These are phyloP conservation scores for Glycine latifolia DNA, from an alignment of 306 rosid species.

Conservation along the genomic window DNA sequence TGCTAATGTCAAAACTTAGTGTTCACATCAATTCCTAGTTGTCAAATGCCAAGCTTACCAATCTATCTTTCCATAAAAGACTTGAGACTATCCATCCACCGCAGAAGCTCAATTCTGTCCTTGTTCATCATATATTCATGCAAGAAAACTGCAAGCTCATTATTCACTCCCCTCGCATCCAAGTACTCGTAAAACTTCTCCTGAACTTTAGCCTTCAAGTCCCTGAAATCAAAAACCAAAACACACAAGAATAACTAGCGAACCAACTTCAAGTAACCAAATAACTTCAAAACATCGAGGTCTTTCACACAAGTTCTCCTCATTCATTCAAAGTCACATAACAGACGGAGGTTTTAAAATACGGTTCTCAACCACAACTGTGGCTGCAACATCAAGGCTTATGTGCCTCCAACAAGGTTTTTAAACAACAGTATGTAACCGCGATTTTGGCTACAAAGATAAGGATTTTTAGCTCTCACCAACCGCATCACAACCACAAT, in stretches of 20 bases:
- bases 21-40: slow-evolving; percentile 26
- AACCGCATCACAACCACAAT: too few relatives aligned
- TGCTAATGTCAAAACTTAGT: slow-evolving; percentile 32
- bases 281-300: slow-evolving; percentile 33
- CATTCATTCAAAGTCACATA: background rate
- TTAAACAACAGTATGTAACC: too few relatives aligned
- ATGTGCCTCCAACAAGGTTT: background rate
- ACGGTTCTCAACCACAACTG: background rate
- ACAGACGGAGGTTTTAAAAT: background rate
- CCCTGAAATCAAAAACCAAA: slow-evolving; percentile 55
- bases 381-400: too few relatives aligned
- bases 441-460: background rate
- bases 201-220: slow-evolving; percentile 60
- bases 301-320: background rate
- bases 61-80: slow-evolving; percentile 64
- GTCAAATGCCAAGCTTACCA: slow-evolving; percentile 22
- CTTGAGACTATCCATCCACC: slow-evolving; percentile 70
- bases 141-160: slow-evolving; percentile 73
- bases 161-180: slow-evolving; percentile 68
- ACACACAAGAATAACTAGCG: slow-evolving; percentile 28
- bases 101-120: slow-evolving; percentile 77
- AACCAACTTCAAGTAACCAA: background rate
- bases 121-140: slow-evolving; percentile 83
- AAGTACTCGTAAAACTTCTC: slow-evolving; percentile 60
- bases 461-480: background rate